A percentile compares a stretch with the other conserved stretches of the same genome.
Evolutionary conservation across 2,329 filamentous ascomycete genomes (phyloP).

Genomic region (Lanzia echinophila): DNA sequence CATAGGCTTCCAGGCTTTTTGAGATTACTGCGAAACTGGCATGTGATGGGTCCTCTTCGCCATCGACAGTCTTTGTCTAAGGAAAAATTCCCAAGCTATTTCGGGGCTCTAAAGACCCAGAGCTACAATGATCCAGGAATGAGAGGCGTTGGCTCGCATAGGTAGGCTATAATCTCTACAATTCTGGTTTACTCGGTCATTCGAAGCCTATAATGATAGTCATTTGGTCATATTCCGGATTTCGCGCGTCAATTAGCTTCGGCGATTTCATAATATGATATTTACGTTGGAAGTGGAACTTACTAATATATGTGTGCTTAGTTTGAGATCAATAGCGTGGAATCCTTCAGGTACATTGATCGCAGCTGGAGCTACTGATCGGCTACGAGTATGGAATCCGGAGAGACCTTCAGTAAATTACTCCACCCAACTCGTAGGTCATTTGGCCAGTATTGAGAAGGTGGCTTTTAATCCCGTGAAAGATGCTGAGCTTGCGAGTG

Average conservation of each 20-base stretch:
- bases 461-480: conserved; percentile 72
- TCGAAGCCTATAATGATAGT: no score
- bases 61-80: conserved; percentile 56
- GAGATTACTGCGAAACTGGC: not conserved
- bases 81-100: conserved; percentile 60
- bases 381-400: conserved; percentile 74
- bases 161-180: conserved; percentile 41
- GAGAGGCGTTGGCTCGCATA: conserved; percentile 48
- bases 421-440: conserved; percentile 68
- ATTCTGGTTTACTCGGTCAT: no score
- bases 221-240: no score
- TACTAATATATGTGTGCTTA: no score
- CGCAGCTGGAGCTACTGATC: conserved; percentile 70
- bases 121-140: conserved; percentile 58
- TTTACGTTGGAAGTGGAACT: no score
- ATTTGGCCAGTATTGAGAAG: conserved; percentile 60
- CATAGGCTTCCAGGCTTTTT: no score
- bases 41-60: conserved; percentile 25
- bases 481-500: conserved; percentile 70
- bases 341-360: conserved; percentile 78
- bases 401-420: conserved; percentile 67
- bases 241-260: no score
- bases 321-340: conserved; percentile 78
- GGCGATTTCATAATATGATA: no score
- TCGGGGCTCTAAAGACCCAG: conserved; percentile 62